phyloP scores from a whole-genome alignment of 768 basidiomycete genomes.

The Boletus rubroflammeus region DNA sequence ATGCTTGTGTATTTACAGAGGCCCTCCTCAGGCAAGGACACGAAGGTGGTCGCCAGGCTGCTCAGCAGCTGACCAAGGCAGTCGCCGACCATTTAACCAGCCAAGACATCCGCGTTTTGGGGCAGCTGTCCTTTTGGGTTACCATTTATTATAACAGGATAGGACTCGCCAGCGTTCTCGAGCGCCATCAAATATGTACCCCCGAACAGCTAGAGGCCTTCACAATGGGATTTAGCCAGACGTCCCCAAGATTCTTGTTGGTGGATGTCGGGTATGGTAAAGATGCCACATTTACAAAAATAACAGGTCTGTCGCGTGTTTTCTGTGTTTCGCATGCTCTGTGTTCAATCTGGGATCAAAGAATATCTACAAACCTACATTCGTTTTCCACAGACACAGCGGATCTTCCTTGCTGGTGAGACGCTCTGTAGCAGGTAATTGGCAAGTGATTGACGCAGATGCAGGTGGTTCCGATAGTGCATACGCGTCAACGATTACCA shows the following conservation, averaged over 20 bases:
- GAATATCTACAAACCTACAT: conserved; percentile 70
- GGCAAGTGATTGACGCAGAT: conserved; percentile 1
- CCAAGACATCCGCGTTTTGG: conserved; percentile 58
- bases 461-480: conserved; percentile 54
- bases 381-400: conserved; percentile 70
- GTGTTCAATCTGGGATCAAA: conserved; percentile 25
- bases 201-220: conserved; percentile 70
- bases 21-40: conserved; percentile 59
- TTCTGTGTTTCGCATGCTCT: neutral
- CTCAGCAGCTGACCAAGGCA: conserved; percentile 61
- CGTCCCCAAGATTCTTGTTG: conserved; percentile 65
- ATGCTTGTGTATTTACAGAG: conserved; percentile 62
- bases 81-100: conserved; percentile 65
- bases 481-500: conserved; percentile 54
- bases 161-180: conserved; percentile 48
- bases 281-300: conserved; percentile 62
- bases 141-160: conserved; percentile 66
- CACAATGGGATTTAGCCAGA: conserved; percentile 66
- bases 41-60: conserved; percentile 57
- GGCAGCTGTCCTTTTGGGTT: conserved; percentile 72
- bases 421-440: neutral
- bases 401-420: conserved; percentile 70
- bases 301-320: conserved; percentile 49
- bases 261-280: conserved; percentile 67
- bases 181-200: conserved; percentile 53